Evolutionary conservation across 2,329 filamentous ascomycete species (phyloP).

Genomic region (Simplicillium aogashimaense): DNA sequence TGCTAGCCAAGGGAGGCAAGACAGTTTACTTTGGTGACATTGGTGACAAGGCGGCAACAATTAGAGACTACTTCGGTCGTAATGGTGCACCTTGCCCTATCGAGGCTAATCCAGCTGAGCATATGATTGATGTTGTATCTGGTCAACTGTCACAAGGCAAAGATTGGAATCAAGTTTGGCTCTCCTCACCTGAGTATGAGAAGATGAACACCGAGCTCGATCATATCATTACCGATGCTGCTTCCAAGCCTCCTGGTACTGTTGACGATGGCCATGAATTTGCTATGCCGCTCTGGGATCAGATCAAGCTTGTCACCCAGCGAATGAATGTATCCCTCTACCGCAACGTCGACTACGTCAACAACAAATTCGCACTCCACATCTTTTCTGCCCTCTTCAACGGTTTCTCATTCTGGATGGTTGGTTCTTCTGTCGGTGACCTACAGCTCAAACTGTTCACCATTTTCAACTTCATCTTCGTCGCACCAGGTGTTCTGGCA

Average conservation of each 20-base stretch:
- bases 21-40: slow-evolving; percentile 61
- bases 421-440: slow-evolving; percentile 38
- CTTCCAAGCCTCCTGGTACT: slow-evolving; percentile 28
- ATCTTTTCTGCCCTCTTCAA: slow-evolving; percentile 46
- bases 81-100: slow-evolving; percentile 53
- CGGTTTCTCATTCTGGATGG: slow-evolving; percentile 52
- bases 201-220: slow-evolving; percentile 53
- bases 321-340: slow-evolving; percentile 55
- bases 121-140: slow-evolving; percentile 57
- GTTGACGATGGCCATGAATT: slow-evolving; percentile 55
- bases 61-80: slow-evolving; percentile 55
- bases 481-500: slow-evolving; percentile 46
- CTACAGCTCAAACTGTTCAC: slow-evolving; percentile 48
- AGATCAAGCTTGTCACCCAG: slow-evolving; percentile 52
- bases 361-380: slow-evolving; percentile 52
- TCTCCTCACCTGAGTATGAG: slow-evolving; percentile 49
- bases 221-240: slow-evolving; percentile 45
- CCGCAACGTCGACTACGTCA: slow-evolving; percentile 57
- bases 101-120: slow-evolving; percentile 63
- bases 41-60: slow-evolving; percentile 40
- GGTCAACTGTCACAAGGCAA: slow-evolving; percentile 33
- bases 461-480: slow-evolving; percentile 54
- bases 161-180: slow-evolving; percentile 65
- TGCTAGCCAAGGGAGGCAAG: slow-evolving; percentile 55
- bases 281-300: slow-evolving; percentile 54